Evolutionary conservation across 2,329 filamentous ascomycete species (phyloP).

Genomic region (Fusarium palustre): DNA sequence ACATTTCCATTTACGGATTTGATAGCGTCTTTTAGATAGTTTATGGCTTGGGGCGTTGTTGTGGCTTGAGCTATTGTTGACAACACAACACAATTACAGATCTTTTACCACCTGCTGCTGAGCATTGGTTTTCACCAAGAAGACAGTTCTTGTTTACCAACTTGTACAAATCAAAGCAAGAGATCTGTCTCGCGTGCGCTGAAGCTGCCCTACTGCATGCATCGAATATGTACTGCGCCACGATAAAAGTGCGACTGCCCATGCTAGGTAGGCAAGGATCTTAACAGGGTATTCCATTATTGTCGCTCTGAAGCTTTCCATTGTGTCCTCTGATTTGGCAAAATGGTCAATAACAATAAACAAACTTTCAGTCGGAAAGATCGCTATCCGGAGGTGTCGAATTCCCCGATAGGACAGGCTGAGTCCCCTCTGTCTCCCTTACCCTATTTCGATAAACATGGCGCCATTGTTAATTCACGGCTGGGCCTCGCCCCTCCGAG

Average conservation of each 20-base stretch:
- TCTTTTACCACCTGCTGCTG: constrained; percentile 1
- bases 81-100: constrained; percentile 19
- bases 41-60: constrained; percentile 17
- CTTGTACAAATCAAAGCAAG: constrained; percentile 16
- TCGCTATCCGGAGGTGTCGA: constrained; percentile 36
- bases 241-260: constrained; percentile 21
- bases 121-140: constrained; percentile 1
- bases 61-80: constrained; percentile 27
- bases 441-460: constrained; percentile 9
- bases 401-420: constrained; percentile 41
- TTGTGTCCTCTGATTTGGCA: constrained; percentile 23
- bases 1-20: constrained; percentile 6
- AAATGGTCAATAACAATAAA: constrained; percentile 31
- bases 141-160: constrained; percentile 15
- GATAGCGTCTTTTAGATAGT: constrained; percentile 34
- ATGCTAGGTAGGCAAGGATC: constrained; percentile 9
- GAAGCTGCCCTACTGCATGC: constrained; percentile 11
- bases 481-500: constrained; percentile 29
- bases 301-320: not conserved
- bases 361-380: constrained; percentile 35
- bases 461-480: constrained; percentile 31
- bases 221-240: constrained; percentile 33
- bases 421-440: constrained; percentile 3
- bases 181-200: constrained; percentile 8
- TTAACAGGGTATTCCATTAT: constrained; percentile 23